Percentiles rank a stretch among this genome's conserved stretches.
phyloP scores from a whole-genome alignment of 768 basidiomycete genomes.

The Trametes cubensis region DNA sequence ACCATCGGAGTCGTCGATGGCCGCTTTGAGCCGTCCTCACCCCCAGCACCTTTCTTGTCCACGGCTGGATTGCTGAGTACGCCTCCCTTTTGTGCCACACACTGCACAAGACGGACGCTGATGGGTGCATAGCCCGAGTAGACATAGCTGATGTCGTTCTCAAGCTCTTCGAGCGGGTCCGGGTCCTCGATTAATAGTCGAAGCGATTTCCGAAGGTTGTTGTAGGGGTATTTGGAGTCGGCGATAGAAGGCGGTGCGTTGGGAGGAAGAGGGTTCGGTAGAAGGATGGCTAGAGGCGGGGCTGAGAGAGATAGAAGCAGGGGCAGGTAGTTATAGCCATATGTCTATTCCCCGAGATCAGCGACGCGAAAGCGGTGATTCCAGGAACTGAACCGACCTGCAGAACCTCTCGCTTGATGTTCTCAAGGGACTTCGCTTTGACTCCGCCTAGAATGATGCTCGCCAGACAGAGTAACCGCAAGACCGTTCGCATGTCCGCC shows the following conservation, averaged over 20 bases:
- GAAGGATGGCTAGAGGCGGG: slow-evolving; percentile 66
- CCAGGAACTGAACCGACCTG: slow-evolving; percentile 49
- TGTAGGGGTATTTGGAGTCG: slow-evolving; percentile 69
- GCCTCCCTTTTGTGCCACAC: slow-evolving; percentile 87
- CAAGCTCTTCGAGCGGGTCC: slow-evolving; percentile 76
- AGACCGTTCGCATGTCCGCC: slow-evolving; percentile 74
- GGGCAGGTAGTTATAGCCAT: slow-evolving; percentile 75
- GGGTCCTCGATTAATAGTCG: slow-evolving; percentile 91
- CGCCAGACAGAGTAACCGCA: slow-evolving; percentile 84
- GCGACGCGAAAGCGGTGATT: slow-evolving; percentile 9
- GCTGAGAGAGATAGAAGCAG: slow-evolving; percentile 65
- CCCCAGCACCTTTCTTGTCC: slow-evolving; percentile 48
- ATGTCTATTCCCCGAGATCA: slow-evolving; percentile 53
- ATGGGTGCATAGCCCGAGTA: slow-evolving; percentile 98
- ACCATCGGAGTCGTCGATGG: slow-evolving; percentile 51
- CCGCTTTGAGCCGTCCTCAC: slow-evolving; percentile 40
- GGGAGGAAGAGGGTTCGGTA: slow-evolving; percentile 68
- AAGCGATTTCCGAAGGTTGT: slow-evolving; percentile 75
- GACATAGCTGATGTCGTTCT: slow-evolving; percentile 94
- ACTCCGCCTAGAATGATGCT: slow-evolving; percentile 85
- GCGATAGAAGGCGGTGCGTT: slow-evolving; percentile 44
- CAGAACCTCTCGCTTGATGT: slow-evolving; percentile 87
- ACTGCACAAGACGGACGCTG: slow-evolving; percentile 89
- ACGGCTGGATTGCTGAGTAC: slow-evolving; percentile 78
- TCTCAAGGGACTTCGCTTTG: slow-evolving; percentile 84